Base-by-base conservation (phyloP, 2,329 filamentous ascomycete genomes). In the Penicillium sp. region DNA sequence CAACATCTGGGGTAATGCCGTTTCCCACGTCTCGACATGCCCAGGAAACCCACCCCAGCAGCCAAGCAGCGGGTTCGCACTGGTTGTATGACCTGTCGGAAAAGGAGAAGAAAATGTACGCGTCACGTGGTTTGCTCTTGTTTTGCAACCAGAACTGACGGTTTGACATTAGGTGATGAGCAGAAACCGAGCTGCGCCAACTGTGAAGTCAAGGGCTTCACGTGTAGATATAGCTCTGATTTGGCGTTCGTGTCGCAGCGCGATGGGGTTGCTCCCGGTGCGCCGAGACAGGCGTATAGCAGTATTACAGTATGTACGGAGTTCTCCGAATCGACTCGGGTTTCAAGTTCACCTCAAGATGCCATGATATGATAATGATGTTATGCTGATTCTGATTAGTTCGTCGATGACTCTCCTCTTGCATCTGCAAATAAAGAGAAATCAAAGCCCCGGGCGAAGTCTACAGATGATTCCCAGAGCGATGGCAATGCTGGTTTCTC, bases 11-110 rank as follows among this genome's bases (percentile, higher is more conserved):
- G 45, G 55, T 54, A 44, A 61, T 60, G 55, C 52, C 38, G 24
- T 47, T 43, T 31, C 50, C 40, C 50, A 8, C 24, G 8, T 49
- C n/a, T 47, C 50, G 60, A 8, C 24, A 65, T 65, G 63, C 60
- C 63, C 20, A 50, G 61, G 14, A 65, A 63, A 55, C 58, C 61
- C 54, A 66, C 64, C 26, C 60, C 64, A 31, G 55, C 64, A 16
- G 60, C 50, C 14, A 67, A 67, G 53, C 64, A 67, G 51, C 59
- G 65, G 38, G 65, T 67, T n/a, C 50, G 64, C 22, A 67, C 65
- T 20, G 65, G 65, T 14, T 67, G 65, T 54, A 49, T 64, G 37
- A 66, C 63, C 1, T 67, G 65, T 54, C 64, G 65, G 13, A 64
- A 63, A 42, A 60, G 64, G 29, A 53, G 65, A 43, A 59, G 65